These are phyloP conservation scores for Lactifluus echinatus DNA, from an alignment of 768 basidiomycete species.

Conservation along the genomic window DNA sequence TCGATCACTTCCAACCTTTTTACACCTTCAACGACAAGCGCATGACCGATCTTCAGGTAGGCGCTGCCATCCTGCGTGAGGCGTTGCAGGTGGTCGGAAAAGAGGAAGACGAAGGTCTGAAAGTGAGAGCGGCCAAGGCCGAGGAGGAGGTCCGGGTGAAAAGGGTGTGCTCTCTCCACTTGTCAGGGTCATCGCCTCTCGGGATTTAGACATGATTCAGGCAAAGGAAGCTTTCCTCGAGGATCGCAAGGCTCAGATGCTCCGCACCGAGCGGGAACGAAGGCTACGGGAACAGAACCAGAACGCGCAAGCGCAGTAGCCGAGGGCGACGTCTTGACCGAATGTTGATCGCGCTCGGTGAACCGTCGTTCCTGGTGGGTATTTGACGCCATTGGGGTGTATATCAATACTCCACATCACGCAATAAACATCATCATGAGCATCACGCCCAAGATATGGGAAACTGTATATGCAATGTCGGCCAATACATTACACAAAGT, in stretches of 20 bases:
- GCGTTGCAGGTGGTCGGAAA: slow-evolving; percentile 42
- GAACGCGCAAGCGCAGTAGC: neutral
- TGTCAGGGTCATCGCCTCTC: neutral
- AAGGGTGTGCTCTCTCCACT: slow-evolving; percentile 36
- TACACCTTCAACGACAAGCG: slow-evolving; percentile 52
- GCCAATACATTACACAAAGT: neutral
- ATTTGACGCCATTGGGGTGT: neutral
- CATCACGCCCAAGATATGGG: neutral
- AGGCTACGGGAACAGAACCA: slow-evolving; percentile 10
- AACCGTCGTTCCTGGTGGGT: neutral
- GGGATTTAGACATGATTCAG: slow-evolving; percentile 30
- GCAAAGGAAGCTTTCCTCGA: slow-evolving; percentile 75
- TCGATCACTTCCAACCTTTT: slow-evolving; percentile 62
- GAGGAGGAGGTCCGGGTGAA: slow-evolving; percentile 44
- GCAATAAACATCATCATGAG: neutral
- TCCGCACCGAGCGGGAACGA: slow-evolving; percentile 52
- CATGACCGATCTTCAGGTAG: slow-evolving; percentile 50
- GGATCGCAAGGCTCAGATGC: slow-evolving; percentile 52
- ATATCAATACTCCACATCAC: neutral
- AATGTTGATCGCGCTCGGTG: neutral
- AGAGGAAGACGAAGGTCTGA: slow-evolving; percentile 39
- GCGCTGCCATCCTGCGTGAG: slow-evolving; percentile 58
- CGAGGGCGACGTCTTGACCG: neutral
- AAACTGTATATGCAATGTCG: neutral
- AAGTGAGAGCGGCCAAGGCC: slow-evolving; percentile 51